phyloP scores from a whole-genome alignment of 345 rosid species.

The Linum lewisii region DNA sequence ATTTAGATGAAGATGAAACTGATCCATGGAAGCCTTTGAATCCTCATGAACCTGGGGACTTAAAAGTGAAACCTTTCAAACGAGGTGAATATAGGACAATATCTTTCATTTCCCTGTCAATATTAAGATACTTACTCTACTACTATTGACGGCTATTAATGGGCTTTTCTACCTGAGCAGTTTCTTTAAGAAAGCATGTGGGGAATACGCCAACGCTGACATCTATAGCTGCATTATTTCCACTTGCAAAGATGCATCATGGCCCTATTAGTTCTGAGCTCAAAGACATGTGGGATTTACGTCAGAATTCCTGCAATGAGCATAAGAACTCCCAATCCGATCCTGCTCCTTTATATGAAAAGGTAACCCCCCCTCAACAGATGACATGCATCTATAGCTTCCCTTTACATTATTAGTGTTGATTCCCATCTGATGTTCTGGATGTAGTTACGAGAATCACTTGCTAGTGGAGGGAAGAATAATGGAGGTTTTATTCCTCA shows the following conservation, averaged over 20 bases:
- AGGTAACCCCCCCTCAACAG: slow-evolving; percentile 32
- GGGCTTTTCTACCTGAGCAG: slow-evolving; percentile 34
- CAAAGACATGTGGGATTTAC: slow-evolving; percentile 50
- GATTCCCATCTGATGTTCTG: slow-evolving; percentile 15
- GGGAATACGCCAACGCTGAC: slow-evolving; percentile 23
- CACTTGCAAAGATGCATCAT: slow-evolving; percentile 52
- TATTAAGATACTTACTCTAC: slow-evolving; percentile 12
- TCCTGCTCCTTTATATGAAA: slow-evolving; percentile 55
- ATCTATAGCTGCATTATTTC: slow-evolving; percentile 48
- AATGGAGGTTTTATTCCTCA: slow-evolving; percentile 14
- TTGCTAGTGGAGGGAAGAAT: slow-evolving; percentile 37
- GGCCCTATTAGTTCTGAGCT: slow-evolving; percentile 77
- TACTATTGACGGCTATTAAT: too few species aligned
- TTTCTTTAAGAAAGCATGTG: slow-evolving; percentile 40
- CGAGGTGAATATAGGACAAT: slow-evolving; percentile 41
- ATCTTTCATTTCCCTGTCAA: slow-evolving; percentile 7
- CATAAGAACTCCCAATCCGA: slow-evolving; percentile 28
- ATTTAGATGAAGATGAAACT: slow-evolving; percentile 31
- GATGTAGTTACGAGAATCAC: slow-evolving; percentile 67
- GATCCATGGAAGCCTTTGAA: slow-evolving; percentile 94
- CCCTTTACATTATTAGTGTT: slow-evolving; percentile 5
- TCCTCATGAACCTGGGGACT: slow-evolving; percentile 87
- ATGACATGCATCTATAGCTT: neutral
- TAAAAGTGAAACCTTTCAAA: slow-evolving; percentile 76
- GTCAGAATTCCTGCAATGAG: slow-evolving; percentile 14